These are phyloP conservation scores for Xylaria grammica DNA, from an alignment of 495 filamentous ascomycete genomes.

Conservation along the genomic window DNA sequence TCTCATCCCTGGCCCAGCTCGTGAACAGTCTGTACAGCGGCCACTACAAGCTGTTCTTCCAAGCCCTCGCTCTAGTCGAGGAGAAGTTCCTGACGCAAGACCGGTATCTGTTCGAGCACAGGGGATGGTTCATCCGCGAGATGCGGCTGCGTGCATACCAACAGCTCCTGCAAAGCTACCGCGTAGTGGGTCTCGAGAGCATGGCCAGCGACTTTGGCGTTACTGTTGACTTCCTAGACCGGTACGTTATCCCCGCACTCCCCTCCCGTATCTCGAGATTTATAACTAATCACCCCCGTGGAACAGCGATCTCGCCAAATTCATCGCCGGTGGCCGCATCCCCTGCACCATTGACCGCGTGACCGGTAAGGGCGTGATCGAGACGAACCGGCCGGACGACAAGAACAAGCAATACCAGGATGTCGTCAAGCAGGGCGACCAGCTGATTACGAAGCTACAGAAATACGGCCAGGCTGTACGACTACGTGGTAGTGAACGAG, in stretches of 20 bases:
- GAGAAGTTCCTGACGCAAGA: conserved; percentile 92
- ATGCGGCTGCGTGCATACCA: conserved; percentile 96
- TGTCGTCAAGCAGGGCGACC: conserved; percentile 94
- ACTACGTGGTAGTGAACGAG: conserved; percentile 91
- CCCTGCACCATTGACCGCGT: conserved; percentile 97
- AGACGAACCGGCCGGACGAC: conserved; percentile 95
- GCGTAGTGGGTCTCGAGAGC: conserved; percentile 90
- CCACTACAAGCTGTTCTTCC: conserved; percentile 91
- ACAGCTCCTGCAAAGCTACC: conserved; percentile 96
- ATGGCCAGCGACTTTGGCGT: conserved; percentile 98
- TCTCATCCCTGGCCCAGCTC: conserved; percentile 78
- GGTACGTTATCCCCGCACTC: conserved; percentile 56
- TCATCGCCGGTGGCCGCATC: conserved; percentile 93
- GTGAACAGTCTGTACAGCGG: conserved; percentile 91
- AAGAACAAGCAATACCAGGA: conserved; percentile 99
- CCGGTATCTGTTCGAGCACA: conserved; percentile 91
- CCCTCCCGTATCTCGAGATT: background rate
- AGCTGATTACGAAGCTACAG: conserved; percentile 96
- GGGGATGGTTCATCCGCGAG: conserved; percentile 94
- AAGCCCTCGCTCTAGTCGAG: conserved; percentile 87
- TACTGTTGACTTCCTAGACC: conserved; percentile 92
- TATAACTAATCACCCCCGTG: conserved; percentile 13
- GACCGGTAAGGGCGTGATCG: conserved; percentile 84
- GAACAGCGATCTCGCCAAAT: conserved; percentile 88
- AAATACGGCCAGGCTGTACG: conserved; percentile 98